Evolutionary conservation across 1,139 yeast genomes (phyloP).

Genomic region (Pichia sp.): DNA sequence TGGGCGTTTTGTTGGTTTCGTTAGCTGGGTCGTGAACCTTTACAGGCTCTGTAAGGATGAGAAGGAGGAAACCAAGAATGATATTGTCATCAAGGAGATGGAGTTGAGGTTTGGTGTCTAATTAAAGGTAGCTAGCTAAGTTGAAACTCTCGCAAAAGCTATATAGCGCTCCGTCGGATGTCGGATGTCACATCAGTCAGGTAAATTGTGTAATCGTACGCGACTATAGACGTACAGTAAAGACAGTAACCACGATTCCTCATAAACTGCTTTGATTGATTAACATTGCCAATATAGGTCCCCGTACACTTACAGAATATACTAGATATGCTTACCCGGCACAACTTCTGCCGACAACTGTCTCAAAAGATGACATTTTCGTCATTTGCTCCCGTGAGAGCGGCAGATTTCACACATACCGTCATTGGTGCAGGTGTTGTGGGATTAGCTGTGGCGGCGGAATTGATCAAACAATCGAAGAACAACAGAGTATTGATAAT

Average conservation of each 20-base stretch:
- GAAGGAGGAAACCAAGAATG: conserved; percentile 2
- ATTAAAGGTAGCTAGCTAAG: not conserved
- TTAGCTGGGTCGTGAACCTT: conserved; percentile 25
- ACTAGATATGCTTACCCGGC: too few species aligned
- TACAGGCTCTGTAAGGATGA: conserved; percentile 24
- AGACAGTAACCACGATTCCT: too few species aligned
- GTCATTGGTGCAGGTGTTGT: conserved; percentile 87
- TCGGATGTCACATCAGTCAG: not conserved
- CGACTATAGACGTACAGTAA: not conserved
- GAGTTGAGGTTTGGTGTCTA: not conserved
- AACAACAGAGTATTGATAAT: conserved; percentile 49
- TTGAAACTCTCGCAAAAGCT: not conserved
- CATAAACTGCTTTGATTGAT: too few species aligned
- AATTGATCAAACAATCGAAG: conserved; percentile 41
- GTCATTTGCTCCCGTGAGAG: too few species aligned
- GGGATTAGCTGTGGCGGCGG: conserved; percentile 76
- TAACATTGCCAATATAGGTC: too few species aligned
- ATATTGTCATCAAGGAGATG: conserved; percentile 1
- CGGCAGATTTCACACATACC: conserved; percentile 63
- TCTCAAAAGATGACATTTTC: too few species aligned
- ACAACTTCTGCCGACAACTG: too few species aligned
- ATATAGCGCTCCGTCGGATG: too few species aligned
- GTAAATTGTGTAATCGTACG: not conserved
- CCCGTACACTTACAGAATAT: too few species aligned
- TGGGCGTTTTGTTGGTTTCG: conserved; percentile 17